Evolutionary conservation across 2,329 filamentous ascomycete species (phyloP), one percentile per base, ranked within the genome.

Genomic region (Curvularia verruculosa): DNA sequence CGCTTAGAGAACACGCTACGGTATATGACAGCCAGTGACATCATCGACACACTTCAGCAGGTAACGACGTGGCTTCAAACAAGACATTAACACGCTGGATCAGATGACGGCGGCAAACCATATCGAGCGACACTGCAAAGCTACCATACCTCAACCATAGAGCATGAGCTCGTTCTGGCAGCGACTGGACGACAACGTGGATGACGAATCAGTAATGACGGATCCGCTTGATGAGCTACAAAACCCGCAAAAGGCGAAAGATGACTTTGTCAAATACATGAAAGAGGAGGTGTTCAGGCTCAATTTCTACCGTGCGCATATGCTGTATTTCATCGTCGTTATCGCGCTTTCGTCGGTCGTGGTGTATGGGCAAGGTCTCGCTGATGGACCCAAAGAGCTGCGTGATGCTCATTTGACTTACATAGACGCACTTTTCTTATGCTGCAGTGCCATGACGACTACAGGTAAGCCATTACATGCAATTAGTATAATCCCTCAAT

Each of bases 361-460:
- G 40, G 55, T 74, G 3, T 74, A 73, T 23, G 70, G 69, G 3
- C 65, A 68, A 39, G 71, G 71, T 5, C 49, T 67, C 24, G 66
- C 62, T 12, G 61, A 65, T 54, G 67, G 66, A n/a, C 59, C 64
- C 7, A 57, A 65, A 13, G 63, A 63, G 28, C 49, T 60, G n/a
- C 37, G 55, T 8, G 52, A 58, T 34, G 63, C 54, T 6, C 63
- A 63, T 31, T 31, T 72, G 8, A 65, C 59, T 4, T 73, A 72
- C 28, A 65, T 68, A 19, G 63, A 73, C 36, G 69, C 68, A 3
- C 44, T 73, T 12, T 72, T 71, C 37, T 46, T 73, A 7, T 66
- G 65, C 29, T 67, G 63, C 23, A 71, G 68, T 54, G 69, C 70
- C 12, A 73, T 73, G 68, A 72, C 70, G 8, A 73, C 69, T 2